Evolutionary conservation across 176 grass and related monocot species (phyloP).

Genomic region (Carex kokanica): DNA sequence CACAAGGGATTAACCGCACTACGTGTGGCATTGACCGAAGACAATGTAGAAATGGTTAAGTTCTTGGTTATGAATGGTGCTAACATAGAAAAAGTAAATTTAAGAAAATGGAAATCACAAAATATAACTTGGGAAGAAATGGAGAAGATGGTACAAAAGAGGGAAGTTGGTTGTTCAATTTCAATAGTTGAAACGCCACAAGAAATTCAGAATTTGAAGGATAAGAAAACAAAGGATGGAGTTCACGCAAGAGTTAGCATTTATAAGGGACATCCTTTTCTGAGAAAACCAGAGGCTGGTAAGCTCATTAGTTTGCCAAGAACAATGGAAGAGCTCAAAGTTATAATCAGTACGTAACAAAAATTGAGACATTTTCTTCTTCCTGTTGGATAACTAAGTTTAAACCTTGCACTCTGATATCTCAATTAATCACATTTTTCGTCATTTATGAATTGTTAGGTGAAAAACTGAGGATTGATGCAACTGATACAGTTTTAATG

Average conservation of each 20-base stretch:
- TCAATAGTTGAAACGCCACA: conserved; percentile 30
- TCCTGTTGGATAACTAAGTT: not conserved
- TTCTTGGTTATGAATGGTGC: conserved; percentile 65
- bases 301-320: conserved; percentile 65
- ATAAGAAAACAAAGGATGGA: conserved; percentile 9
- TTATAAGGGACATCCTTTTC: conserved; percentile 67
- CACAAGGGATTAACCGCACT: conserved; percentile 60
- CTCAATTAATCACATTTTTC: not conserved
- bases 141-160: conserved; percentile 37
- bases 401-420: not conserved
- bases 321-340: conserved; percentile 68
- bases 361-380: not conserved
- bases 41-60: conserved; percentile 42
- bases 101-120: conserved; percentile 14
- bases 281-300: conserved; percentile 57
- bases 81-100: conserved; percentile 44
- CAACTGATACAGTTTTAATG: conserved; percentile 34
- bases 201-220: conserved; percentile 10
- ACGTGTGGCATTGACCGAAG: conserved; percentile 48
- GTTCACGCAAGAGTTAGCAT: conserved; percentile 57
- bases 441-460: conserved; percentile 31
- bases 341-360: conserved; percentile 41
- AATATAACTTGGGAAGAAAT: conserved; percentile 33
- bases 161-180: conserved; percentile 50
- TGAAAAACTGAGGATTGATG: conserved; percentile 50